Evolutionary conservation across 257 asterid species (phyloP), one percentile per base, ranked within the genome.

Genomic region (Marsdenia floribunda): DNA sequence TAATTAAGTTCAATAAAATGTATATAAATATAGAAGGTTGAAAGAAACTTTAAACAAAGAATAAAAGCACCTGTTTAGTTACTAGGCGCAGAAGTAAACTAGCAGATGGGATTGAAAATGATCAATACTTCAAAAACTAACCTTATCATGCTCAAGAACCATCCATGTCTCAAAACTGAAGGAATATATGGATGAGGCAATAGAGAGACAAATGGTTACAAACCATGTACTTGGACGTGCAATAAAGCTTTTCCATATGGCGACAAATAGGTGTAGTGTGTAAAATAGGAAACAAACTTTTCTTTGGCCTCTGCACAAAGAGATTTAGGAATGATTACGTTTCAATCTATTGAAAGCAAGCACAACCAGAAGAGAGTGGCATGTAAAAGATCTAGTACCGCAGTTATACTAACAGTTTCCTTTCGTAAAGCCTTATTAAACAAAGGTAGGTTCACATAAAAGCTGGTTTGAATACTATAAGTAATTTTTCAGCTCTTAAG

Each of bases 121-220:
- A 42, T 21, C 40, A 47, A 72, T 68, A 46, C 21, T 69, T 5
- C 13, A 24, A 65, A 52, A 72, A 67, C 89, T 26, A 73, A 94
- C 99, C 98, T 95, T 89, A 50, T 87, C 92, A 61, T 88, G 90
- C 83, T 90, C 98, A 57, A 88, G 81, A 22, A 92, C 93, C 96
- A 95, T 90, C 97, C 96, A 92, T 63, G 96, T 80, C 85, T 92
- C 98, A 21, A 95, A 95, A 74, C 91, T 73, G 80, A 89, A 88
- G 77, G 80, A 92, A 80, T 84, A 92, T 82, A 90, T 87, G 9
- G 91, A 85, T 54, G 97, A 87, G 54, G 99, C 90, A 76, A 92
- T 75, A 42, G 96, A 86, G 42, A 92, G 88, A 77, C 87, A 82
- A 73, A 90, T 80, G 82, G 90, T 85, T 24, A 93, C 78, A 68